Base-by-base conservation (phyloP, 2,329 filamentous ascomycete species). In the Sarocladiaceae sp. region DNA sequence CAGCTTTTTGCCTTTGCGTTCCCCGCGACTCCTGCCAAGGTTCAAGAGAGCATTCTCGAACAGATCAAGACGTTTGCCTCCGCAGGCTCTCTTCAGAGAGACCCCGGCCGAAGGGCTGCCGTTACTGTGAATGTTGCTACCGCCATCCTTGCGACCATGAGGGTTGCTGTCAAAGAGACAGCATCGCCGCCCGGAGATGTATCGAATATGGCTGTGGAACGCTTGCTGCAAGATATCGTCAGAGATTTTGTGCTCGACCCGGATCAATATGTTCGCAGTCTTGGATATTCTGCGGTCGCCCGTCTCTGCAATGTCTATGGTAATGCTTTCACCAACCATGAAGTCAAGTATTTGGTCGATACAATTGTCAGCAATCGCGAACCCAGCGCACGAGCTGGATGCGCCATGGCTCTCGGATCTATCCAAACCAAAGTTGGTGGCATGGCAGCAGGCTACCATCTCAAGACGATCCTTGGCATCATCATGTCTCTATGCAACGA, bases 401-500 rank as follows among this genome's bases (percentile, higher is more conserved):
- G 91, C 64, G 93, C 94, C 13, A 88, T 94, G 70, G 89, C 93
- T 11, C 69, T 98, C 23, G 93, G 93, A 7, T 86, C 85, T 46
- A 97, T 98, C 43, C 90, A 98, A 65, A 86, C 88, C 15, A 89
- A 95, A 61, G 86, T 98, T 26, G 94, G 93, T 46, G 91, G 93
- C 46, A 97, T 98, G 90, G 93, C 93, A 44, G 93, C 93, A 45
- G 89, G 90, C 3, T 89, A 93, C 55, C 93, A 98, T 60, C 74
- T 98, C 42, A 97, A 97, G 68, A 96, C 89, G 2, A 96, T 98
- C 41, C 77, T 96, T n/a, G 86, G 91, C 15, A 94, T 98, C 31
- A 70, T 98, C n/a, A 95, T 97, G 85, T 97, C 93, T 6, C 74
- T 98, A 9, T 91, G 89, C 61, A 95, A 90, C 54, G 93, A 98